Evolutionary conservation across 495 filamentous ascomycete genomes (phyloP).

Genomic region (Penicillium lividum): DNA sequence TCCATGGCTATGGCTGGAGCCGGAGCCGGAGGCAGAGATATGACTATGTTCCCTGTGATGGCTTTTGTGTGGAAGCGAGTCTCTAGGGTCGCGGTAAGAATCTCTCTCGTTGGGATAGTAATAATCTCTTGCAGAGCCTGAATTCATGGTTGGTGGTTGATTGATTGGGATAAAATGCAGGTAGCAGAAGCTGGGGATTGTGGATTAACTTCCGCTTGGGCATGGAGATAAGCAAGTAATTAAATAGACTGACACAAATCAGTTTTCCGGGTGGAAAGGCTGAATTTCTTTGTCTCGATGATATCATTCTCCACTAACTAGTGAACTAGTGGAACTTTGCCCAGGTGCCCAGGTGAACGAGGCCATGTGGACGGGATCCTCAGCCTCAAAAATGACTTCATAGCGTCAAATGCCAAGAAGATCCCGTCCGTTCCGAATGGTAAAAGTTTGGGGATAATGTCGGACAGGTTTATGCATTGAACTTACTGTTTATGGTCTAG

Average conservation of each 20-base stretch:
- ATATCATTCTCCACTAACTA: conserved; percentile 13
- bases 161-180: neutral
- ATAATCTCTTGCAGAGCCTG: neutral
- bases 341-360: neutral
- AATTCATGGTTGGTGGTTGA: neutral
- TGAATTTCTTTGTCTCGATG: neutral
- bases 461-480: too few species aligned
- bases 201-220: neutral
- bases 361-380: neutral
- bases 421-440: too few species aligned
- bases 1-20: neutral
- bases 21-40: too few species aligned
- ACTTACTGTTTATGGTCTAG: too few species aligned
- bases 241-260: neutral
- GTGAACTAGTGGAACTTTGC: conserved; percentile 6
- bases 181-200: neutral
- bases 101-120: neutral
- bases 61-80: neutral
- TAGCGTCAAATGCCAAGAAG: neutral
- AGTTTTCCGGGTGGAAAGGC: neutral
- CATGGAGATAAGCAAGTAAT: neutral
- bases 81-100: neutral
- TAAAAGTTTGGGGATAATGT: too few species aligned
- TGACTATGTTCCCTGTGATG: neutral
- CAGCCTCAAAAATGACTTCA: neutral